phyloP scores from a whole-genome alignment of 345 rosid species.

The Cardamine resedifolia region DNA sequence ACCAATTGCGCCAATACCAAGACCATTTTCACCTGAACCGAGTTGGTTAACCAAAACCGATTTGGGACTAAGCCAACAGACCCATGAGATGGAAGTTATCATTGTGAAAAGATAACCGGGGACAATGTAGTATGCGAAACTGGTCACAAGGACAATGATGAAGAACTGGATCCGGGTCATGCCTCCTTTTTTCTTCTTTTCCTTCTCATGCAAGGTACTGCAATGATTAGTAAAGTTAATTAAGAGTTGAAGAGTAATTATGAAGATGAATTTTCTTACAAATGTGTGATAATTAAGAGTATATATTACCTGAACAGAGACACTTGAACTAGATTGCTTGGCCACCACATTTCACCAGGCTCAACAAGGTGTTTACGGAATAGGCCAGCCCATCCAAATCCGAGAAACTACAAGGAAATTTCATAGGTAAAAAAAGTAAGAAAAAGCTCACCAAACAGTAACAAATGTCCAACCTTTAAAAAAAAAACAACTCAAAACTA shows the following conservation, averaged over 20 bases:
- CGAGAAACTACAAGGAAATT: constrained; percentile 49
- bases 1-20: constrained; percentile 75
- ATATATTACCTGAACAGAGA: constrained; percentile 71
- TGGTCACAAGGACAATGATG: constrained; percentile 48
- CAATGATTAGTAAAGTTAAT: background rate
- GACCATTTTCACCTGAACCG: constrained; percentile 72
- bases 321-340: constrained; percentile 67
- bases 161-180: constrained; percentile 62
- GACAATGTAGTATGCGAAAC: constrained; percentile 67
- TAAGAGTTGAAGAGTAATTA: constrained; percentile 1
- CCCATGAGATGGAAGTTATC: constrained; percentile 69
- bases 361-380: constrained; percentile 73
- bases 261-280: background rate
- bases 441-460: background rate
- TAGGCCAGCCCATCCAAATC: constrained; percentile 89
- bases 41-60: constrained; percentile 65
- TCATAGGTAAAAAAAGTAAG: background rate
- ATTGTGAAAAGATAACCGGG: constrained; percentile 61
- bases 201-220: constrained; percentile 78
- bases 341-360: constrained; percentile 97
- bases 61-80: constrained; percentile 73
- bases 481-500: background rate
- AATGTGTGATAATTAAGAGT: background rate
- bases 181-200: constrained; percentile 49
- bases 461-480: background rate